Base-by-base conservation (phyloP, 768 basidiomycete species). In the Lentinula aciculospora region DNA sequence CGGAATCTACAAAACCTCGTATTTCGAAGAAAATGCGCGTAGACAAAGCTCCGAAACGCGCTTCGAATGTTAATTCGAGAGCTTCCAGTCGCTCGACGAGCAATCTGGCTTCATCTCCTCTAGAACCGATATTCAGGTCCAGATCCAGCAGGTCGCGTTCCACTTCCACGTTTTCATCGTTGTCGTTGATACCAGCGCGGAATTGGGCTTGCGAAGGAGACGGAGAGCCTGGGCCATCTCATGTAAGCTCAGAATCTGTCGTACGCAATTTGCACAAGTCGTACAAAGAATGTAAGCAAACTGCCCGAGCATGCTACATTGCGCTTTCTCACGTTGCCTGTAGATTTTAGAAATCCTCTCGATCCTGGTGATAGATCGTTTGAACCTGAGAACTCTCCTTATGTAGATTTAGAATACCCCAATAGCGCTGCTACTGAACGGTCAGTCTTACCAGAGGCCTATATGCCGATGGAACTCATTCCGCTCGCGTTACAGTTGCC, bases 381-480 rank as follows among this genome's bases (percentile, higher is more conserved):
- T 63, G 79, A 88, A 40, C 82, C 83, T 2, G 74, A 83, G 12
- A 62, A 77, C 56, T 83, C 82, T 64, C 90, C 91, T n/a, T 72
- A 77, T 2, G 81, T 78, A 32, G 85, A 88, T 63, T 73, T 94
- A 47, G 89, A 92, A 67, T 92, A 90, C 66, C 91, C 91, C 23
- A 92, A 89, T 68, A 79, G 69, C 27, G 72, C 77, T 56, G 85
- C 89, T 45, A 73, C 74, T 56, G 91, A 93, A 76, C 79, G 77
- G 91, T 92, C 54, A 60, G 72, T 68, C 25, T 49, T 45, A 23
- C 45, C 46, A 36, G 34, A 27, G 57, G 56, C 71, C 64, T 4
- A 44, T 58, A 25, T 53, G 27, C 47, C 60, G 39, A 40, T 54
- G 49, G 29, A n/a, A 42, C 51, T 59, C 57, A 56, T 55, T 56